Evolutionary conservation across 2,329 filamentous ascomycete genomes (phyloP), one percentile per base, ranked within the genome.

Genomic region (Emergomyces africanus): DNA sequence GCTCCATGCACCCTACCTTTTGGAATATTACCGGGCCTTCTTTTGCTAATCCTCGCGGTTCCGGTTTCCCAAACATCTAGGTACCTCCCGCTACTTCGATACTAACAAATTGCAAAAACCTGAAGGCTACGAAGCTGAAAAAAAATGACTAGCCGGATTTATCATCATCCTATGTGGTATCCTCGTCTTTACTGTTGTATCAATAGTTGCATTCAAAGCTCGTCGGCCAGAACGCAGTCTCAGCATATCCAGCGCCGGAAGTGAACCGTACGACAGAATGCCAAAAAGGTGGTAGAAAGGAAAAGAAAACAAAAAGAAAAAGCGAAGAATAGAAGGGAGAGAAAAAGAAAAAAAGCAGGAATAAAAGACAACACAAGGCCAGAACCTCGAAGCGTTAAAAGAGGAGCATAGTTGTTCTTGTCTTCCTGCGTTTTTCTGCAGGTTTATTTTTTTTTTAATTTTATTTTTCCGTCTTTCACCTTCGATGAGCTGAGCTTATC

Each of bases 31-130:
- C 33, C 9, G 33, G 33, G 3, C 14, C 9, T 41, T 35, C 14
- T 25, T n/a, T n/a, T 37, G 48, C 49, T 53, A 54, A 60, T 30
- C 49, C 18, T 37, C 5, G 15, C 28, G 14, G 8, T 33, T 9
- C 46, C 48, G 18, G 39, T 42, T 12, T n/a, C 25, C n/a, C 20
- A 6, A 50, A 35, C 20, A 12, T n/a, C 23, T 57, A 92, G 89
- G 89, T 78, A 96, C 92, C 57, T 83, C 88, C 39, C 84, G 87
- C 67, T 99, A 82, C 78, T 97, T 88, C 71, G 88, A 96, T 51
- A 74, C 90, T 67, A 95, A 91, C 73, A 82, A 84, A 59, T 75
- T 92, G 72, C 75, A 85, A 62, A 95, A 94, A 78, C 94, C 94
- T 15, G 83, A 85, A 66, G 94, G 92, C 63, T 96, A 88, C 75